These are phyloP conservation scores for Hyaloperonospora arabidopsidis DNA, from an alignment of 352 stramenopile genomes.

Conservation along the genomic window DNA sequence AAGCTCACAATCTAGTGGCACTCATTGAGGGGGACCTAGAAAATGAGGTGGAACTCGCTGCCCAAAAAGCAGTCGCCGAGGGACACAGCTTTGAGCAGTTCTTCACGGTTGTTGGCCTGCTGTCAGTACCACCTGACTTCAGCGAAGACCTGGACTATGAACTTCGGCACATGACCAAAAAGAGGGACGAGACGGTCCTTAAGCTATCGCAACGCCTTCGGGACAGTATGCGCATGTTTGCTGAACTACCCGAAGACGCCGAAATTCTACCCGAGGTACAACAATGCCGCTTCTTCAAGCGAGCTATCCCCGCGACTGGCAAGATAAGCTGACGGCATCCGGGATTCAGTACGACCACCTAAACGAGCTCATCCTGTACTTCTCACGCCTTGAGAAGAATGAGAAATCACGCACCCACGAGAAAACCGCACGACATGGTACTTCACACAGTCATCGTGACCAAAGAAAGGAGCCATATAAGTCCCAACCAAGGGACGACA, in stretches of 20 bases:
- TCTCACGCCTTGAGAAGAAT: no score
- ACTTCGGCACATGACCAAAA: constrained; percentile 4
- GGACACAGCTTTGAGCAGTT: neutral
- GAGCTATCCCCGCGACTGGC: constrained; percentile 2
- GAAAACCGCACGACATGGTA: neutral
- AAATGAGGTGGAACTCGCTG: no score
- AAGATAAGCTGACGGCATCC: constrained; percentile 2
- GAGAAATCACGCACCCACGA: neutral
- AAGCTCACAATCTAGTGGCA: no score
- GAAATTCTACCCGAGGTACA: constrained; percentile 1
- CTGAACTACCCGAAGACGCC: constrained; percentile 2
- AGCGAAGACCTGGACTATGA: constrained; percentile 8
- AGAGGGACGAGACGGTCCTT: no score
- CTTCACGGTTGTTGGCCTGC: constrained; percentile 1
- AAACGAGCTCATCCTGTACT: no score
- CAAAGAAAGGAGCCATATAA: no score
- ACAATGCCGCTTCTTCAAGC: constrained; percentile 9
- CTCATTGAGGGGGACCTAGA: no score
- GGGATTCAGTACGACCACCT: no score
- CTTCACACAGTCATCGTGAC: no score
- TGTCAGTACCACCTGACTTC: constrained; percentile 4
- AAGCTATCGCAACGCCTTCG: constrained; percentile 4
- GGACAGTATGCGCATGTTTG: constrained; percentile 7
- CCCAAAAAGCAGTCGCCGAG: no score
- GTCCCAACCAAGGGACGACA: no score